Percentiles rank a stretch among this genome's conserved stretches.
Conservation (phyloP, 2,329 filamentous ascomycete genomes). For the Hypocreales sp. region DNA sequence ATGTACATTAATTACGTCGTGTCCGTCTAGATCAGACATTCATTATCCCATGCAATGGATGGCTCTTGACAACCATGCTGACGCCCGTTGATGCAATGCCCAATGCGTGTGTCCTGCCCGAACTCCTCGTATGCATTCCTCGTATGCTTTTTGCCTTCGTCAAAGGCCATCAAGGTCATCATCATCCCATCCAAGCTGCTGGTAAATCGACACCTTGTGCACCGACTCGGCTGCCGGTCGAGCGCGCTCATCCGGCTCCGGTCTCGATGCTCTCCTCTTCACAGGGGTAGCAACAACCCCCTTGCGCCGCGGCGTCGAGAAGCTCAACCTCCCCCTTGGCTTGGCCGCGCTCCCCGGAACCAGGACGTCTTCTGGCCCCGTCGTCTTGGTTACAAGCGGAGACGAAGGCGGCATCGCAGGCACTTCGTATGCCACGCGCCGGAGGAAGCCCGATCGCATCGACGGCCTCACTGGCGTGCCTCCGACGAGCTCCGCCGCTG, state of each 20-base stretch:
- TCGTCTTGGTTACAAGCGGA: constrained; percentile 13
- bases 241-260: constrained; percentile 4
- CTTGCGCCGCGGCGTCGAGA: constrained; percentile 5
- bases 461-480: constrained; percentile 15
- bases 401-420: constrained; percentile 20
- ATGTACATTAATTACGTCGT: no score
- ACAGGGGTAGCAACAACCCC: constrained; percentile 22
- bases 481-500: constrained; percentile 13
- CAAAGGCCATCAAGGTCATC: constrained; percentile 32
- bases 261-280: constrained; percentile 13
- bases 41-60: no score
- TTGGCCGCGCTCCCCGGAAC: constrained; percentile 5
- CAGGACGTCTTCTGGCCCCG: constrained; percentile 4
- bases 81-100: no score
- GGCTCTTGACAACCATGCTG: no score
- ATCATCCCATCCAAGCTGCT: constrained; percentile 43
- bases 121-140: neutral
- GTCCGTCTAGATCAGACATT: no score
- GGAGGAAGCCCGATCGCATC: constrained; percentile 12
- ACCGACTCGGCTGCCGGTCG: no score
- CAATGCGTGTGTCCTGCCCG: neutral
- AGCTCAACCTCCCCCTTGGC: constrained; percentile 7
- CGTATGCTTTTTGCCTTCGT: constrained; percentile 10
- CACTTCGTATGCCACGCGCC: constrained; percentile 11
- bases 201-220: constrained; percentile 34